Evolutionary conservation across 2,329 filamentous ascomycete species (phyloP), one percentile per base, ranked within the genome.

Genomic region (Xylariaceae sp.): DNA sequence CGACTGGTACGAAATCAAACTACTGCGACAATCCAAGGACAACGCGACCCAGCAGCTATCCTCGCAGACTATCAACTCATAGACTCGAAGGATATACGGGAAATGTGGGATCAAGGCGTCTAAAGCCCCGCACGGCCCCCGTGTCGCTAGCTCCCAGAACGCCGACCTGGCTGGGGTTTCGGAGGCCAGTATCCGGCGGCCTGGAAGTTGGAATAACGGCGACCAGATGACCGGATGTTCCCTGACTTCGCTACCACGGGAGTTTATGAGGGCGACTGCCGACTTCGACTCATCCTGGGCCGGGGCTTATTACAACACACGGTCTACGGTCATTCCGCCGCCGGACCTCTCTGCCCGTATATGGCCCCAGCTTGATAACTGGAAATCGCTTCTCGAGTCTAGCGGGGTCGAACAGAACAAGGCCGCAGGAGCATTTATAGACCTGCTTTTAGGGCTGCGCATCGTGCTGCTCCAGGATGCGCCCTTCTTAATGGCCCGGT

Each of bases 1-100:
- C 7, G 8, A 16, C n/a, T 40, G 37, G 37, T 40, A 40, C 22
- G 14, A 40, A 20, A 40, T 19, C n/a, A 40, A 40, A n/a, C 7
- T 40, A 20, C 22, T 40, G 6, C 16, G 37, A 2, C 22, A 29
- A 14, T 27, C 37, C 7, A 27, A 7, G 3, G 12, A 22, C n/a
- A 19, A 20, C 7, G 4, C 16, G 3, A 40, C 22, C 5, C 5
- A 19, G n/a, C 37, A 40, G 12, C n/a, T 40, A 29, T 40, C 37
- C 16, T 20, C 37, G 14, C 37, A 40, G 23, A 40, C 37, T 19
- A 25, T 25, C 6, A 16, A 27, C 6, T 10, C 14, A 3, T 40
- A 25, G 37, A 40, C n/a, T 6, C 14, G 22, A 14, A 17, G 16
- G 14, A 6, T 40, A 14, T 40, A 23, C n/a, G 22, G 32, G 2